Conservation (phyloP, 305 asterid genomes). For the Coffea humblotiana region DNA sequence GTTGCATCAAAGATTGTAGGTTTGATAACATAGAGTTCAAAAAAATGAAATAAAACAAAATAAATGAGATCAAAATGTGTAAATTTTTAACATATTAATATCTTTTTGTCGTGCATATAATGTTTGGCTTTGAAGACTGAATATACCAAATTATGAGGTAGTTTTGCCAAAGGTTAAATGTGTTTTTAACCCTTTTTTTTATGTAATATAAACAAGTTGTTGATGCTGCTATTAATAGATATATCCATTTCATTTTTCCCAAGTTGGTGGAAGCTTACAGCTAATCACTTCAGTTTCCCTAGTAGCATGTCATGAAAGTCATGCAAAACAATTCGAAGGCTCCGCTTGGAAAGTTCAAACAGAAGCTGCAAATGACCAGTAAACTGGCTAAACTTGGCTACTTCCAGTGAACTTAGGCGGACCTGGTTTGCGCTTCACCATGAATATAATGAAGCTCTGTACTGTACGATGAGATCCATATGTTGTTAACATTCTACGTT, state of each 20-base stretch:
- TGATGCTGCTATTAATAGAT: constrained; percentile 1
- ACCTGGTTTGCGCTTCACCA: no score
- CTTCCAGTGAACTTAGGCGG: neutral
- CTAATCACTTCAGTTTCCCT: neutral
- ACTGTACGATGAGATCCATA: no score
- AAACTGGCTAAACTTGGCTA: neutral
- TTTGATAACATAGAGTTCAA: neutral
- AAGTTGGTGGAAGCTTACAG: neutral
- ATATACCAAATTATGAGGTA: constrained; percentile 17
- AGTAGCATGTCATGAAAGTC: neutral
- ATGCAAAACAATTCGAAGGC: neutral
- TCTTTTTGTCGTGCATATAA: neutral
- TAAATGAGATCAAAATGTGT: constrained; percentile 6
- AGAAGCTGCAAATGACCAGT: neutral
- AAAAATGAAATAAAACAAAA: neutral
- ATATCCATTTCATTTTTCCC: constrained; percentile 12
- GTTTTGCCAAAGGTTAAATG: constrained; percentile 7
- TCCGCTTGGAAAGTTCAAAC: neutral
- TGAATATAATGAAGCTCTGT: no score
- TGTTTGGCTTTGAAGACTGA: neutral
- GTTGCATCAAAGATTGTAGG: neutral
- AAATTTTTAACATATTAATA: constrained; percentile 1
- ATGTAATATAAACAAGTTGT: neutral
- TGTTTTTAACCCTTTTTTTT: neutral
- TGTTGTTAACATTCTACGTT: no score